These are phyloP conservation scores for Kuraishia capsulata DNA, from an alignment of 805 yeast species.

Conservation along the genomic window DNA sequence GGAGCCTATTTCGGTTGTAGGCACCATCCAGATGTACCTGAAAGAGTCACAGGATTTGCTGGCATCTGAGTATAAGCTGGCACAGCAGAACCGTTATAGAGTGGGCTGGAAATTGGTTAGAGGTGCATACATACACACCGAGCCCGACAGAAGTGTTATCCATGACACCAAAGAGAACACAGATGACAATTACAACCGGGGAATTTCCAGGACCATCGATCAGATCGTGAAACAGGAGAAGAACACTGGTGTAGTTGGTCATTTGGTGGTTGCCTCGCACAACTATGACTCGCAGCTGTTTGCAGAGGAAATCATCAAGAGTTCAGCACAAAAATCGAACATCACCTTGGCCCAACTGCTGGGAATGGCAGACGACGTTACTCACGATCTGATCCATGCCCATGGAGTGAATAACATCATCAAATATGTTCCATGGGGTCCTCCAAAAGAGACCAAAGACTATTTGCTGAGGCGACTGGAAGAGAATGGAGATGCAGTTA, in stretches of 20 bases:
- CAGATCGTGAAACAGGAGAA: constrained; percentile 36
- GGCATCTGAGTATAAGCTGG: constrained; percentile 53
- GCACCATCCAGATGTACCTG: constrained; percentile 90
- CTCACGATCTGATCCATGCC: constrained; percentile 59
- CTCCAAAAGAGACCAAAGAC: constrained; percentile 87
- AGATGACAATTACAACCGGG: constrained; percentile 68
- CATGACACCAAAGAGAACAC: constrained; percentile 72
- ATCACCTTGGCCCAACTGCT: constrained; percentile 83
- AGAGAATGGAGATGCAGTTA: constrained; percentile 93
- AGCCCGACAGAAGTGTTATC: constrained; percentile 64
- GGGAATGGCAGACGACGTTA: constrained; percentile 93
- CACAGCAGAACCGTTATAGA: constrained; percentile 52
- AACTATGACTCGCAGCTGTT: constrained; percentile 68
- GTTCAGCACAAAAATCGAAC: constrained; percentile 34
- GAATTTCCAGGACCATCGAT: constrained; percentile 53
- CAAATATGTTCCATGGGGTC: constrained; percentile 98
- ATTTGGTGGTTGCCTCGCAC: constrained; percentile 86
- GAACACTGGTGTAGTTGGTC: constrained; percentile 47
- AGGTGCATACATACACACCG: constrained; percentile 93
- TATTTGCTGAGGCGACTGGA: constrained; percentile 83
- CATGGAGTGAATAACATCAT: constrained; percentile 67
- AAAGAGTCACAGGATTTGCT: constrained; percentile 60
- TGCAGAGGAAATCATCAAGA: constrained; percentile 48
- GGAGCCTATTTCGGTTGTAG: constrained; percentile 61
- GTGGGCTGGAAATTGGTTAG: constrained; percentile 86